Base-by-base conservation (phyloP, 2,329 filamentous ascomycete species). In the Dryadomyces quercivorus region DNA sequence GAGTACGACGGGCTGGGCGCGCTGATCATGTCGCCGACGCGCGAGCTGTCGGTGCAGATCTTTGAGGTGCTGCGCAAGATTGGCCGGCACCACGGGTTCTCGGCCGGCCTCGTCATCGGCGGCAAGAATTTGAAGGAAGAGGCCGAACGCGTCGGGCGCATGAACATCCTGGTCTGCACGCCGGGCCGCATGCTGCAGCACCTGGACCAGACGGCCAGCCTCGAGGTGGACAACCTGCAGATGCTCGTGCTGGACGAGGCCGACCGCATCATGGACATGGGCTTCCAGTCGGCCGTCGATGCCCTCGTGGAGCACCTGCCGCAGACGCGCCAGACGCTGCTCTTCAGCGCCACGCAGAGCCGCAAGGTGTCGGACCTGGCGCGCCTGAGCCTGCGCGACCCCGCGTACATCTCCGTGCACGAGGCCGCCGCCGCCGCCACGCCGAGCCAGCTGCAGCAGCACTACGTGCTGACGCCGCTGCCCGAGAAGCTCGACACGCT, bases 131-230 rank as follows among this genome's bases (percentile, higher is more conserved):
- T 96, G 63, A 84, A 87, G 64, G 91, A 96, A 63, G 82, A 98
- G 70, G 83, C 88, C 22, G 88, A 94, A 62, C 80, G 91, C 38
- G 67, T 98, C 57, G 81, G 82, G 3, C 81, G 89, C 59, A 97
- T 98, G 92, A 98, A 97, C 66, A 97, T 98, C 50, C 72, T 98
- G 26, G 89, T 98, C 10, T 95, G 91, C 64, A 98, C 93, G 1
- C 93, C 93, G 0, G 93, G 93, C 1, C 82, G 93, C 40, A 95
- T 98, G 78, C 72, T 97, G 61, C 93, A 98, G 69, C 93, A 98
- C 68, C 75, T 98, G 0, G 75, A 81, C 57, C 76, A 74, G 38
- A 64, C 71, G 2, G 71, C 72, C 15, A 78, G 73, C 47, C 63
- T 82, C 12, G 70, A 50, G 6, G 50, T 56, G 16, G 21, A 93